phyloP scores from a whole-genome alignment of 73 alveolate genomes.

The Stentor roeselii region DNA sequence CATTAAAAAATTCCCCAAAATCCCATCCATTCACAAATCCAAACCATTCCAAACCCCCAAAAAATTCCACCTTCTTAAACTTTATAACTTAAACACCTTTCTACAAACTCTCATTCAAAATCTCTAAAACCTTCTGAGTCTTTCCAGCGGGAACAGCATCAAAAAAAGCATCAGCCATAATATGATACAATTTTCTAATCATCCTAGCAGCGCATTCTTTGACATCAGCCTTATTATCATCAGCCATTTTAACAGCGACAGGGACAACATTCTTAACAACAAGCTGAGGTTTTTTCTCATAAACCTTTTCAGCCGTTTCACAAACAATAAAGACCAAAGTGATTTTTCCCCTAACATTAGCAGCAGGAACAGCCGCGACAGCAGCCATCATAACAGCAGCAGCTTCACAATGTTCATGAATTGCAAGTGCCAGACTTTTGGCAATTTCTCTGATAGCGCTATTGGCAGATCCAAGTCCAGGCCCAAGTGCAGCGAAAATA shows the following conservation, averaged over 20 bases:
- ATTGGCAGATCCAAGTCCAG: slow-evolving; percentile 13
- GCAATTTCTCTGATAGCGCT: slow-evolving; percentile 27
- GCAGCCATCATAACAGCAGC: neutral
- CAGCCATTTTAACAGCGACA: neutral
- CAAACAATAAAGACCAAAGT: neutral
- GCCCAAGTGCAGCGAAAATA: neutral
- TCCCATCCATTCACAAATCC: too few relatives aligned
- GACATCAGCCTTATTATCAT: neutral
- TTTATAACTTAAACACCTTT: neutral
- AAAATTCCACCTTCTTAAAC: too few relatives aligned
- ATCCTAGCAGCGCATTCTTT: neutral
- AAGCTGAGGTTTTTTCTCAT: neutral
- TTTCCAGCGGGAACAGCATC: neutral
- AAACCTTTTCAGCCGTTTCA: neutral
- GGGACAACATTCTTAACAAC: neutral
- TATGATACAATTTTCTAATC: neutral
- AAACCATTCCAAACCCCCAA: too few relatives aligned
- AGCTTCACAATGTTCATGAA: neutral
- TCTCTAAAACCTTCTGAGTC: neutral
- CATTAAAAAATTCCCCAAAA: too few relatives aligned
- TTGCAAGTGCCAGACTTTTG: neutral
- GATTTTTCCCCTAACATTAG: neutral
- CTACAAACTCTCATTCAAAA: slow-evolving; percentile 10
- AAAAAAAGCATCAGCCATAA: neutral
- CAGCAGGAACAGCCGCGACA: slow-evolving; percentile 1